These are phyloP conservation scores for Backusella westeae DNA, from an alignment of 192 early-diverging fungal species.

Conservation along the genomic window DNA sequence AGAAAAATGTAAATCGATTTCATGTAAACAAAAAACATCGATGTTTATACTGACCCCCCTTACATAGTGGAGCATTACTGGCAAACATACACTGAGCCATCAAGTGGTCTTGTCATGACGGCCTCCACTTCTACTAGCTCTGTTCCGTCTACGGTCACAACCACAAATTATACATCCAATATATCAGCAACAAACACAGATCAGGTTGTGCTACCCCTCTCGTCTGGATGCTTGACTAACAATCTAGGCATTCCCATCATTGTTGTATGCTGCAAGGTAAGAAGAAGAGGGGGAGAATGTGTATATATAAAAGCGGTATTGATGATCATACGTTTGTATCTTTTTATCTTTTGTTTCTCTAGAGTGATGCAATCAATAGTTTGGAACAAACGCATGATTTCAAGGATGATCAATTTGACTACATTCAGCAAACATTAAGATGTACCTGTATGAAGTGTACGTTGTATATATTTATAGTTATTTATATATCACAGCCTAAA, in stretches of 20 bases:
- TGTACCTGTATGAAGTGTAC: slow-evolving; percentile 89
- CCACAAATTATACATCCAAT: slow-evolving; percentile 26
- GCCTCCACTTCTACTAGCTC: slow-evolving; percentile 33
- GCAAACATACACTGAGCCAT: slow-evolving; percentile 69
- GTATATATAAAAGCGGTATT: background rate
- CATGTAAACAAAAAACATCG: background rate
- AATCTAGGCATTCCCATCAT: slow-evolving; percentile 89
- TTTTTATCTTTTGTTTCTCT: background rate
- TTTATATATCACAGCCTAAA: no score
- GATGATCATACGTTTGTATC: background rate
- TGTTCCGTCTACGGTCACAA: slow-evolving; percentile 22
- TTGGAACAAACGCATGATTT: slow-evolving; percentile 83
- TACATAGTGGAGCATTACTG: slow-evolving; percentile 61
- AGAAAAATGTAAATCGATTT: slow-evolving; percentile 50
- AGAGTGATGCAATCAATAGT: slow-evolving; percentile 63
- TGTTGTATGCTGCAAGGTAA: slow-evolving; percentile 87
- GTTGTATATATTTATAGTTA: background rate
- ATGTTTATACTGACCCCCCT: background rate
- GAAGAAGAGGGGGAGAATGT: background rate
- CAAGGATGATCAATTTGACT: slow-evolving; percentile 94
- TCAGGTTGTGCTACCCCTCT: slow-evolving; percentile 67
- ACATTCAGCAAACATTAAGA: slow-evolving; percentile 89
- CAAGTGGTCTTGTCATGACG: slow-evolving; percentile 10
- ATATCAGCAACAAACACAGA: slow-evolving; percentile 29
- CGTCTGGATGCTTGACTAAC: slow-evolving; percentile 72